Percentiles rank a stretch among this genome's conserved stretches.
Conservation (phyloP, 768 basidiomycete genomes). For the Lentinula raphanica region DNA sequence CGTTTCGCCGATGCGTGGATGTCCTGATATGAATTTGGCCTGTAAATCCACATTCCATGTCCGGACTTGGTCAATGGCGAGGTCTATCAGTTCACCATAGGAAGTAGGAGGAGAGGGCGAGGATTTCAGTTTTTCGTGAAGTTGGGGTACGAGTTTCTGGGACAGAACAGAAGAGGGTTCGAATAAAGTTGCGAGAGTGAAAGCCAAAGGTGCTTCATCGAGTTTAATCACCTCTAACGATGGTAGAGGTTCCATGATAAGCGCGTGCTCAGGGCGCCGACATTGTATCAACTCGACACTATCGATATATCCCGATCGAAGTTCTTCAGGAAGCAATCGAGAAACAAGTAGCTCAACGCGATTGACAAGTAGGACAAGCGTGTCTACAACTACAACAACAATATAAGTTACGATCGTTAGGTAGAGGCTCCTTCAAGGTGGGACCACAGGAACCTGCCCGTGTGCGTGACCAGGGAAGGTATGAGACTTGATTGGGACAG, state of each 20-base stretch:
- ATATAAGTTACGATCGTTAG: too few species aligned
- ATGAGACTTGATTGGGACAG: background rate
- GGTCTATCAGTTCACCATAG: conserved; percentile 54
- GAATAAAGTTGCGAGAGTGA: conserved; percentile 36
- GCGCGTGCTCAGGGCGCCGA: too few species aligned
- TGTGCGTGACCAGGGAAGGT: background rate
- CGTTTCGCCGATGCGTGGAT: conserved; percentile 86
- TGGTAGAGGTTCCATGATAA: background rate
- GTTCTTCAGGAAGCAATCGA: too few species aligned
- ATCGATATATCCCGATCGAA: too few species aligned
- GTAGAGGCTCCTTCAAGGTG: too few species aligned
- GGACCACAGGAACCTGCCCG: background rate
- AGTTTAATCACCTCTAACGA: background rate
- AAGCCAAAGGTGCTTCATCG: conserved; percentile 14
- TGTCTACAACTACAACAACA: too few species aligned
- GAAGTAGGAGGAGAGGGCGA: conserved; percentile 24
- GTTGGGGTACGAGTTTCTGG: conserved; percentile 47
- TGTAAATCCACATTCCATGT: conserved; percentile 46
- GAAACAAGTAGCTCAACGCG: too few species aligned
- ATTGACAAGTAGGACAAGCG: too few species aligned
- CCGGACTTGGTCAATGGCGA: conserved; percentile 42
- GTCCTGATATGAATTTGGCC: conserved; percentile 70
- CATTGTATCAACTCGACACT: too few species aligned
- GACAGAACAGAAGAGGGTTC: conserved; percentile 62
- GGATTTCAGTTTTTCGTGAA: conserved; percentile 26